Percentiles rank a stretch among this genome's conserved stretches.
phyloP scores from a whole-genome alignment of 2,329 filamentous ascomycete genomes.

The Penicillium psychrosexuale region DNA sequence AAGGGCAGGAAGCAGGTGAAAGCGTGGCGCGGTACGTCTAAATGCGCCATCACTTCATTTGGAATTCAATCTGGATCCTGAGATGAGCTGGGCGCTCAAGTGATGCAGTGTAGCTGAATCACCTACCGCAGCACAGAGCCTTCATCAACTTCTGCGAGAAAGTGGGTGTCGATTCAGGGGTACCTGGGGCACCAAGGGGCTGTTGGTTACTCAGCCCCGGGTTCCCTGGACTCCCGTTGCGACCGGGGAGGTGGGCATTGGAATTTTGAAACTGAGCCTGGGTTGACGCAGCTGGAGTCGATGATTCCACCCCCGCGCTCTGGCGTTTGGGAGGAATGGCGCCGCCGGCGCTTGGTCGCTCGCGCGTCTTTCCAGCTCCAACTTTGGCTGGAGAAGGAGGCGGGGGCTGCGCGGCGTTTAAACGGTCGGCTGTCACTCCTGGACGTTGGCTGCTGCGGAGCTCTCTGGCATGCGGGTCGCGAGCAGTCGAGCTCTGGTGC shows the following conservation, averaged over 20 bases:
- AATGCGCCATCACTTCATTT: constrained; percentile 14
- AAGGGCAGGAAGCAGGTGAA: constrained; percentile 16
- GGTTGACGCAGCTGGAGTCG: constrained; percentile 83
- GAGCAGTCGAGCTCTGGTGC: constrained; percentile 75
- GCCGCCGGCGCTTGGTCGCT: constrained; percentile 74
- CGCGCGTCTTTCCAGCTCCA: constrained; percentile 67
- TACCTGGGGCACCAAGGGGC: constrained; percentile 54
- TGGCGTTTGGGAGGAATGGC: constrained; percentile 67
- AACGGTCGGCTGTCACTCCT: constrained; percentile 76
- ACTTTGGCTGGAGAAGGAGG: constrained; percentile 80
- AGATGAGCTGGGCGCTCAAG: constrained; percentile 24
- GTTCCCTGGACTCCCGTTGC: constrained; percentile 57
- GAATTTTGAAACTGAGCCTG: constrained; percentile 97
- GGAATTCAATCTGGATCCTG: constrained; percentile 35
- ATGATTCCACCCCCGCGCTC: constrained; percentile 64
- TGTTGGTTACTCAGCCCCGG: constrained; percentile 59
- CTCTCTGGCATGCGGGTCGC: constrained; percentile 71
- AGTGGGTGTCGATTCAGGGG: constrained; percentile 68
- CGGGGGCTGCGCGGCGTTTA: constrained; percentile 90
- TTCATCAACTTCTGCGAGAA: constrained; percentile 93
- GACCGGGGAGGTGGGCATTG: constrained; percentile 73
- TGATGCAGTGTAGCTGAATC: constrained; percentile 22
- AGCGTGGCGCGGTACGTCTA: constrained; percentile 16
- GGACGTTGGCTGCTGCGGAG: constrained; percentile 59
- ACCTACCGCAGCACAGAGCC: constrained; percentile 78